Conservation (phyloP, 1,139 yeast species). For the Debaryomycetaceae sp. region DNA sequence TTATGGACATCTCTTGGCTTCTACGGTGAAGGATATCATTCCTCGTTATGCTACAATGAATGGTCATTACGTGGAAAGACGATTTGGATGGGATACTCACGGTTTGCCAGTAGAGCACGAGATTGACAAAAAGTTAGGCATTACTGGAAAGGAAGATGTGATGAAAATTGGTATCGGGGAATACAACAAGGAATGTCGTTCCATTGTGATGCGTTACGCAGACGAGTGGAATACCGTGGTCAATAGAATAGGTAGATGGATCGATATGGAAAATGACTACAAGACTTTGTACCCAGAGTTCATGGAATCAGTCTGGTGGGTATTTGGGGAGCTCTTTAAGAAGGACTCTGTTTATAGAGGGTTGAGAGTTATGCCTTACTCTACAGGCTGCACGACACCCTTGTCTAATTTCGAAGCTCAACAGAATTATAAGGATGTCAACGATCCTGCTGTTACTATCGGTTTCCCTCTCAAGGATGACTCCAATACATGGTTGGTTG, state of each 20-base stretch:
- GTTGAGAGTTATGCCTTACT: slow-evolving; percentile 96
- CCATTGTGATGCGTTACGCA: slow-evolving; percentile 96
- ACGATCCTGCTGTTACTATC: slow-evolving; percentile 93
- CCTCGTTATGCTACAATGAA: slow-evolving; percentile 98
- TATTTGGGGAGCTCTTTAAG: slow-evolving; percentile 79
- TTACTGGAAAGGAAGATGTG: slow-evolving; percentile 91
- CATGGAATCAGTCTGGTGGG: slow-evolving; percentile 99
- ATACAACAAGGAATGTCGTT: slow-evolving; percentile 90
- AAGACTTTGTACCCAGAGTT: slow-evolving; percentile 92
- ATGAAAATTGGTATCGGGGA: slow-evolving; percentile 90
- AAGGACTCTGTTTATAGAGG: slow-evolving; percentile 92
- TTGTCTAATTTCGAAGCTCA: slow-evolving; percentile 97
- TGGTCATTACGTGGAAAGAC: slow-evolving; percentile 92
- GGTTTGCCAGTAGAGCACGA: slow-evolving; percentile 98
- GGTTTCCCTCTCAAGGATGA: slow-evolving; percentile 82
- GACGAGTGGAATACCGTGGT: slow-evolving; percentile 91
- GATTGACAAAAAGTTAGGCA: slow-evolving; percentile 94
- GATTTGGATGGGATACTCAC: slow-evolving; percentile 99
- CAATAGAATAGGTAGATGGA: slow-evolving; percentile 97
- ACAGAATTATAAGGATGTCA: slow-evolving; percentile 94
- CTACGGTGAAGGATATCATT: slow-evolving; percentile 94
- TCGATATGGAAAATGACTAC: slow-evolving; percentile 97
- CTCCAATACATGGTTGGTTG: slow-evolving; percentile 78
- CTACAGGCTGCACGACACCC: slow-evolving; percentile 96
- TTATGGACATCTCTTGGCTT: slow-evolving; percentile 94